A percentile compares a stretch with the other conserved stretches of the same genome.
Evolutionary conservation across 768 basidiomycete genomes (phyloP).

Genomic region (Boletales sp.): DNA sequence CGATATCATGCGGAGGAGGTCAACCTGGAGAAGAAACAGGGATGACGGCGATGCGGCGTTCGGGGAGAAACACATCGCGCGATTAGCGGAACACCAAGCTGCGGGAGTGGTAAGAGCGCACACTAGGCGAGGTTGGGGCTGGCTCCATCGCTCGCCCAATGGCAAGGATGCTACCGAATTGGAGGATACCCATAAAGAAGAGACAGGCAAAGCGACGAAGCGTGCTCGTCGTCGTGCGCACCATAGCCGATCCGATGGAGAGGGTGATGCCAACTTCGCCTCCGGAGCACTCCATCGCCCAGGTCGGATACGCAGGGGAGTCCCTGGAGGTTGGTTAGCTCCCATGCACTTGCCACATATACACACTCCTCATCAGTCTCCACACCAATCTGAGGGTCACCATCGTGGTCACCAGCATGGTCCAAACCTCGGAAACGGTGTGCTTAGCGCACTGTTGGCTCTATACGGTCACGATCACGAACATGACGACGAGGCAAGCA

Average conservation of each 20-base stretch:
- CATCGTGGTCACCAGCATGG: slow-evolving; percentile 3
- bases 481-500: slow-evolving; percentile 27
- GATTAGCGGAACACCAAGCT: slow-evolving; percentile 34
- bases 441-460: slow-evolving; percentile 63
- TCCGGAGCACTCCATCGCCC: slow-evolving; percentile 4
- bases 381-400: slow-evolving; percentile 5
- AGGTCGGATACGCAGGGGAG: slow-evolving; percentile 11
- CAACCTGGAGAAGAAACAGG: slow-evolving; percentile 11
- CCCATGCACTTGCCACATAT: slow-evolving; percentile 5
- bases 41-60: slow-evolving; percentile 3
- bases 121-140: slow-evolving; percentile 30
- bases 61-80: slow-evolving; percentile 22
- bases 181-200: background rate
- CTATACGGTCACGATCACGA: slow-evolving; percentile 45
- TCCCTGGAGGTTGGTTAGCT: slow-evolving; percentile 18
- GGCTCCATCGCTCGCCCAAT: slow-evolving; percentile 12
- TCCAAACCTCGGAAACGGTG: slow-evolving; percentile 41
- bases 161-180: background rate
- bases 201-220: slow-evolving; percentile 6
- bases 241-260: slow-evolving; percentile 6
- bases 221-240: background rate
- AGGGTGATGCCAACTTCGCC: slow-evolving; percentile 5
- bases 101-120: slow-evolving; percentile 43
- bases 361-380: background rate
- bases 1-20: slow-evolving; percentile 13